A percentile compares a stretch with the other conserved stretches of the same genome.
phyloP scores from a whole-genome alignment of 2,329 filamentous ascomycete genomes.

The Bipolaris zeicola region DNA sequence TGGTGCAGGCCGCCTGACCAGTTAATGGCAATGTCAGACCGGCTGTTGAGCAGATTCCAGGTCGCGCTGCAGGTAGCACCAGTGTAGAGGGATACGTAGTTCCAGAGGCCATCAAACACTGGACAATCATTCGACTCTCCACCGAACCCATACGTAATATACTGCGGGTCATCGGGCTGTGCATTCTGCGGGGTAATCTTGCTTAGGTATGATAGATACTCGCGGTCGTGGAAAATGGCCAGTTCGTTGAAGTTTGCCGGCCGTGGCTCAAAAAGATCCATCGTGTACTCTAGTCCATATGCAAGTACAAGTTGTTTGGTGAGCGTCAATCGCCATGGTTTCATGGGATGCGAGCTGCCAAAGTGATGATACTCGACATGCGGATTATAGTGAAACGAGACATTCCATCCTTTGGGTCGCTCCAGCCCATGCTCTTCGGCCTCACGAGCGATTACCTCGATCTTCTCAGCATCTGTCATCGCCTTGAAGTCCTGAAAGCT shows the following conservation, averaged over 20 bases:
- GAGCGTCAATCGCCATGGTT: conserved; percentile 94
- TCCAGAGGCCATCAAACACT: conserved; percentile 92
- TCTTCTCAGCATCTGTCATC: conserved; percentile 47
- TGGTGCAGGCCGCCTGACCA: conserved; percentile 98
- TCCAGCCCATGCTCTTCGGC: conserved; percentile 71
- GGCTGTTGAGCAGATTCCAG: conserved; percentile 80
- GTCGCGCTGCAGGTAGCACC: conserved; percentile 91
- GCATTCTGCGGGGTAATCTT: conserved; percentile 56
- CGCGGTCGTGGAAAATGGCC: conserved; percentile 80
- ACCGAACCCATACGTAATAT: conserved; percentile 78
- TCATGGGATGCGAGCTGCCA: conserved; percentile 97
- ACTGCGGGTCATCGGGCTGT: conserved; percentile 49
- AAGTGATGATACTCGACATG: conserved; percentile 97
- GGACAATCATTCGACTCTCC: conserved; percentile 78
- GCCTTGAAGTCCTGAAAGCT: conserved; percentile 41
- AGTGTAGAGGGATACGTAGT: conserved; percentile 92
- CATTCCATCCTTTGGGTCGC: conserved; percentile 81
- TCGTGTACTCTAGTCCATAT: conserved; percentile 94
- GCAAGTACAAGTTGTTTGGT: conserved; percentile 94
- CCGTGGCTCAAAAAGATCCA: conserved; percentile 90
- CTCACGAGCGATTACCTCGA: conserved; percentile 59
- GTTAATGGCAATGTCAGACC: conserved; percentile 95
- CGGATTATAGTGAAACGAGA: conserved; percentile 95
- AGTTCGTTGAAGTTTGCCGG: conserved; percentile 88
- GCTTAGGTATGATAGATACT: conserved; percentile 88